phyloP scores from a whole-genome alignment of 495 filamentous ascomycete genomes.

The Opeltia flavorubescens region DNA sequence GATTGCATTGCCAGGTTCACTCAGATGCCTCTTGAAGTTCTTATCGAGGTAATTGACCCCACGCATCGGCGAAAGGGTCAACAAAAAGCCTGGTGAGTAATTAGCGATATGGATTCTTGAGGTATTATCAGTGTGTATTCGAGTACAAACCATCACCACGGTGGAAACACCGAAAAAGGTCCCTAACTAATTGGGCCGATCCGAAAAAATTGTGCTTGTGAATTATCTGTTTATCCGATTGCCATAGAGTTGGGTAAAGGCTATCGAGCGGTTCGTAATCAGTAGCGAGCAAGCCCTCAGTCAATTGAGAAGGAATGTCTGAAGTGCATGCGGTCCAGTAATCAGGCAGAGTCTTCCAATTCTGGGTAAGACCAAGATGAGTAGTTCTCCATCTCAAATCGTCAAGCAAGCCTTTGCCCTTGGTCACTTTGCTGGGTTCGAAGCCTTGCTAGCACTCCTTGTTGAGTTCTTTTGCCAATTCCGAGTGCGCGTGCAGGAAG shows the following conservation, averaged over 20 bases:
- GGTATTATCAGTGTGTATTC: no score
- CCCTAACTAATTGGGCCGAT: constrained; percentile 1
- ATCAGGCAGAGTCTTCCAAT: constrained; percentile 1
- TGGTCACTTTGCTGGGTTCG: not conserved
- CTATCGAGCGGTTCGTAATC: constrained; percentile 5
- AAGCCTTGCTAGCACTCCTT: not conserved
- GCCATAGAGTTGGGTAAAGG: not conserved
- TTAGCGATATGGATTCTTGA: not conserved
- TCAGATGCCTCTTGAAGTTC: constrained; percentile 1
- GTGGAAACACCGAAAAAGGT: constrained; percentile 4
- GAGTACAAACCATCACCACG: constrained; percentile 3
- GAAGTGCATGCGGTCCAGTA: not conserved
- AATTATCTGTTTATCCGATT: constrained; percentile 2
- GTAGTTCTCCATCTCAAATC: constrained; percentile 4
- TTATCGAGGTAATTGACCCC: constrained; percentile 6
- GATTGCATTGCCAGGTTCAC: constrained; percentile 1
- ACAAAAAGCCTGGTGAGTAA: not conserved
- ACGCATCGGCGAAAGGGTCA: constrained; percentile 3
- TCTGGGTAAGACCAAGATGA: not conserved
- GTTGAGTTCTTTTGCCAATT: not conserved
- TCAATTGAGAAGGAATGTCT: constrained; percentile 3
- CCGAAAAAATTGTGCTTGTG: constrained; percentile 3
- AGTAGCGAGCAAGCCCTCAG: not conserved
- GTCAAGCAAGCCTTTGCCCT: not conserved
- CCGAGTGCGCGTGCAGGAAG: not conserved